A percentile compares a stretch with the other conserved stretches of the same genome.
phyloP scores from a whole-genome alignment of 1,284 basidiomycete genomes.

The Pseudozyma hubeiensis region DNA sequence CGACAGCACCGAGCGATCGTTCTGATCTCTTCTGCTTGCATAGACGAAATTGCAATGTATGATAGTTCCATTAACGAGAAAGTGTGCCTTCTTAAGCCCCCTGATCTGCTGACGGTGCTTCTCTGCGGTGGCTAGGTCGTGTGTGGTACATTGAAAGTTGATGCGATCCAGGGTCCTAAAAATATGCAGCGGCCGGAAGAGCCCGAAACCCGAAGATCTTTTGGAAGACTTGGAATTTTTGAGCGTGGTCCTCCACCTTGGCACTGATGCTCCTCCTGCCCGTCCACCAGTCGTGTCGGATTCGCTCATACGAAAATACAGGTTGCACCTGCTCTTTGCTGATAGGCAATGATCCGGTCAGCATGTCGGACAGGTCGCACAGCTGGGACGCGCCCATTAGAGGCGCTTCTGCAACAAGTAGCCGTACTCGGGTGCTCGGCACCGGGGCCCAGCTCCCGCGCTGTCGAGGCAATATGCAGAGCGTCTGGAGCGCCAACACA shows the following conservation, averaged over 20 bases:
- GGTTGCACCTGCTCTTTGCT: not conserved
- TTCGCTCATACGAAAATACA: not conserved
- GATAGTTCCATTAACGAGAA: too few species aligned
- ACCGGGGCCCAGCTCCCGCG: not conserved
- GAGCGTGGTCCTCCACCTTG: conserved; percentile 13
- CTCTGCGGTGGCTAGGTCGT: too few species aligned
- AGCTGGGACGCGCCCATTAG: not conserved
- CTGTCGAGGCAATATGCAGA: not conserved
- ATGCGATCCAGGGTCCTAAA: too few species aligned
- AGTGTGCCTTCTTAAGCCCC: too few species aligned
- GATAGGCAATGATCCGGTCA: conserved; percentile 32
- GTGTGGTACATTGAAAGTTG: too few species aligned
- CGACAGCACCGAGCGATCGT: conserved; percentile 57
- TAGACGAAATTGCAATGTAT: not conserved
- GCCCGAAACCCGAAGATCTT: conserved; percentile 22
- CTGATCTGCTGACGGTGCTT: too few species aligned
- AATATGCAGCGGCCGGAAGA: too few species aligned
- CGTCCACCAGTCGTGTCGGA: too few species aligned
- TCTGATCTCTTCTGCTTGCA: conserved; percentile 20
- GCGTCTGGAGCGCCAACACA: not conserved
- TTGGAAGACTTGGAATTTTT: conserved; percentile 16
- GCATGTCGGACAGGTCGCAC: conserved; percentile 26
- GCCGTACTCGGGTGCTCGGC: not conserved
- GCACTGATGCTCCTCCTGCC: not conserved
- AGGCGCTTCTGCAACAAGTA: not conserved